Evolutionary conservation across 352 stramenopile genomes (phyloP).

Genomic region (Phytophthora rubi): DNA sequence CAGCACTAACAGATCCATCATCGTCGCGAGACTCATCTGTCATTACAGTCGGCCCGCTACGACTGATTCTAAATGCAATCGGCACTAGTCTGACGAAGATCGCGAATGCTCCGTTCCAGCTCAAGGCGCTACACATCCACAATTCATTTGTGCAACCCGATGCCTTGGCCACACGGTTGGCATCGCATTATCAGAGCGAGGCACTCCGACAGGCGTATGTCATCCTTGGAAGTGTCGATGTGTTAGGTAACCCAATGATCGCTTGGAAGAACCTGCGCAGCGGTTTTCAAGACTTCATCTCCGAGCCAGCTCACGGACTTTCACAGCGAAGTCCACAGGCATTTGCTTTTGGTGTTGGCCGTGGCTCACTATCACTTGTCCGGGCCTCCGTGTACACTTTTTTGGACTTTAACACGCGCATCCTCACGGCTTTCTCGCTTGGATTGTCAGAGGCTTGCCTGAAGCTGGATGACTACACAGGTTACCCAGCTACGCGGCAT

Average conservation of each 20-base stretch:
- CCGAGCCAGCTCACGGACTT: conserved; percentile 81
- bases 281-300: conserved; percentile 86
- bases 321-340: conserved; percentile 78
- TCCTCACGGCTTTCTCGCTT: conserved; percentile 80
- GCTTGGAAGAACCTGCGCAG: conserved; percentile 86
- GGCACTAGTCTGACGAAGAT: conserved; percentile 90
- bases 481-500: conserved; percentile 83
- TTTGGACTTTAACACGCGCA: conserved; percentile 89
- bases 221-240: conserved; percentile 87
- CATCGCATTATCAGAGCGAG: conserved; percentile 89
- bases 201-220: conserved; percentile 89
- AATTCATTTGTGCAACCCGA: conserved; percentile 89
- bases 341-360: conserved; percentile 80
- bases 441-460: conserved; percentile 86
- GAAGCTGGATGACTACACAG: conserved; percentile 90
- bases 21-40: conserved; percentile 43
- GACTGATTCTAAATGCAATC: conserved; percentile 87
- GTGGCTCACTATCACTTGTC: conserved; percentile 85
- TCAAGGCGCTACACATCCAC: conserved; percentile 77
- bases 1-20: conserved; percentile 35
- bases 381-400: conserved; percentile 87
- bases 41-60: conserved; percentile 77
- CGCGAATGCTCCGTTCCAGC: conserved; percentile 86
- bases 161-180: conserved; percentile 65
- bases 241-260: conserved; percentile 90